Percentiles rank a stretch among this genome's conserved stretches.
Evolutionary conservation across 2,329 filamentous ascomycete species (phyloP).

Genomic region (Fusarium secorum): DNA sequence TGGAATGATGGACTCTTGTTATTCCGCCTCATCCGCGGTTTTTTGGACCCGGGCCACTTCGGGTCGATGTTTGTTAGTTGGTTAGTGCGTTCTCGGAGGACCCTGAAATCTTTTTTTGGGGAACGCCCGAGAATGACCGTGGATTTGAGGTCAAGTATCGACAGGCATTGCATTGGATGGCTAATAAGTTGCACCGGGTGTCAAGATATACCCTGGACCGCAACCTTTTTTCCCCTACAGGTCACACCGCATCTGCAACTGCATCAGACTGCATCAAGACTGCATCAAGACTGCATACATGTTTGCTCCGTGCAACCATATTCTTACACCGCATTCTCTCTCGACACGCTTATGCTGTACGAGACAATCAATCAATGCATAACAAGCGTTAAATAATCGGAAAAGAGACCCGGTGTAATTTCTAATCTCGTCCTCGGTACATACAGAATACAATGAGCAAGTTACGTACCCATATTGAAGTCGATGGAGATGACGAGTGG

Average conservation of each 20-base stretch:
- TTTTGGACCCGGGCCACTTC: constrained; percentile 33
- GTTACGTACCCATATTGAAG: constrained; percentile 22
- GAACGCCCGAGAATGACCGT: constrained; percentile 21
- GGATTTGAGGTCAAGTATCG: constrained; percentile 8
- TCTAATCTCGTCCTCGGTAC: background rate
- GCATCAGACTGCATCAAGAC: constrained; percentile 9
- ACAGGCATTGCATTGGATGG: constrained; percentile 23
- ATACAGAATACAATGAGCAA: background rate
- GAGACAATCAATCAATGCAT: constrained; percentile 17
- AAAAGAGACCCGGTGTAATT: constrained; percentile 2
- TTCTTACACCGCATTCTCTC: constrained; percentile 35
- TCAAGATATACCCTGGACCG: constrained; percentile 8
- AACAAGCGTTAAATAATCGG: background rate
- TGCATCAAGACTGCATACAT: constrained; percentile 15
- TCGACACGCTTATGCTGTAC: constrained; percentile 19
- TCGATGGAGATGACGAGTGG: constrained; percentile 39
- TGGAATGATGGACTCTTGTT: constrained; percentile 12
- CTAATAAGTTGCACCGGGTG: constrained; percentile 2
- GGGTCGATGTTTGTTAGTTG: constrained; percentile 31
- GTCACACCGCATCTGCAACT: constrained; percentile 32
- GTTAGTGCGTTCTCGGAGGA: constrained; percentile 32
- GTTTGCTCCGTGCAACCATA: constrained; percentile 22
- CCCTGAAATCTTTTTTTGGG: constrained; percentile 41
- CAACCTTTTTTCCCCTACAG: constrained; percentile 9
- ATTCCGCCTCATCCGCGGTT: constrained; percentile 40